Evolutionary conservation across 805 yeast genomes (phyloP), one percentile per base, ranked within the genome.

Genomic region (Wickerhamiella brachini): DNA sequence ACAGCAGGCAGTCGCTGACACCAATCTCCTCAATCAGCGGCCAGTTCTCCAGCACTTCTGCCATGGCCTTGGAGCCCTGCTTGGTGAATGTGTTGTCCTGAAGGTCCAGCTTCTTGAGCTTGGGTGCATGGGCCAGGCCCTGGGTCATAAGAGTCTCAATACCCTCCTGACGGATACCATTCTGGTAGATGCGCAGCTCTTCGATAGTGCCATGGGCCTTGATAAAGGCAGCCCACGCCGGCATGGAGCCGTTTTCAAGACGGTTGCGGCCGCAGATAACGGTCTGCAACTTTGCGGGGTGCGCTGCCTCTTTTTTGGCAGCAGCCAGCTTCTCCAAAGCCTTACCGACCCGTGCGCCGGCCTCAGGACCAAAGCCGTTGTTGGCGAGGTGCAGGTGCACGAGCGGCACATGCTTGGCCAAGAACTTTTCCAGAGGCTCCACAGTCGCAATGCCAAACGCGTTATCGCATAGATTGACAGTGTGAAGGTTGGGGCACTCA

Each of bases 331-430:
- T 74, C 69, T 73, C 85, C 46, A 93, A 76, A 3, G 95, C 85
- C 60, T 80, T 79, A 54, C 97, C 99, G 55, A 93, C 85, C 65
- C 95, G 78, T 52, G 90, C 83, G 60, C 99, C 98, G 0, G 97
- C 95, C 65, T 84, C 84, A 23, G 99, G 99, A 37, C 99, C 99
- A 80, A 93, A 83, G 51, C 99, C 99, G 66, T 93, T 93, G 69
- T 93, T 93, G 46, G 96, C 83, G 55, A 93, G 73, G 57, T 86
- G 81, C 66, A 93, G 76, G 65, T 93, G 96, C 67, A 85, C 83
- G 51, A 93, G 70, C 23, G 94, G 80, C 17, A 78, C 75, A 37
- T 90, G 95, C 59, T 81, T 74, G 12, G 85, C 71, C 53, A 93
- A 72, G 60, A 81, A 88, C 24, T 72, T 74, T 64, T 93, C 95